Evolutionary conservation across 371 early-diverging fungal genomes (phyloP).

Genomic region (Mucor saturninus): DNA sequence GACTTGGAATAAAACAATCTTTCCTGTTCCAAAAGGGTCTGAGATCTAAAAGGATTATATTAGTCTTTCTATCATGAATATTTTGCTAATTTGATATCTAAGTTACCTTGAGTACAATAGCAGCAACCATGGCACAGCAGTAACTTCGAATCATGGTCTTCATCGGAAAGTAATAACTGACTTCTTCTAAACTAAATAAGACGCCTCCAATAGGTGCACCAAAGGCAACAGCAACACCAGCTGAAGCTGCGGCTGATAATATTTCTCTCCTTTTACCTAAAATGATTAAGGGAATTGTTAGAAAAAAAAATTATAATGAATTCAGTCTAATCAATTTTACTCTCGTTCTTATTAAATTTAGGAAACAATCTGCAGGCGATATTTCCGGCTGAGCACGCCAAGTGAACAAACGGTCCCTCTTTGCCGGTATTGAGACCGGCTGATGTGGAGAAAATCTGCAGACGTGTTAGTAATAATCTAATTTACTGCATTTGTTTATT

Average conservation of each 20-base stretch:
- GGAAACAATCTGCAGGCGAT: slow-evolving; percentile 78
- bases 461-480: neutral
- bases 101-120: slow-evolving; percentile 76
- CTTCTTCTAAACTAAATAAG: slow-evolving; percentile 86
- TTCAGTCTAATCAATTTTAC: slow-evolving; percentile 28
- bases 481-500: slow-evolving; percentile 29
- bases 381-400: slow-evolving; percentile 91
- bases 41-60: slow-evolving; percentile 51
- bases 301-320: no score
- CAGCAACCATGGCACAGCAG: slow-evolving; percentile 89
- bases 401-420: slow-evolving; percentile 96
- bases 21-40: slow-evolving; percentile 90
- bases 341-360: slow-evolving; percentile 86
- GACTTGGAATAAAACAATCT: slow-evolving; percentile 91
- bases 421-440: slow-evolving; percentile 89
- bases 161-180: slow-evolving; percentile 89
- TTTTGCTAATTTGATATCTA: slow-evolving; percentile 3
- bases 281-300: neutral
- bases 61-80: neutral
- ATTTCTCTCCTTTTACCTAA: slow-evolving; percentile 79
- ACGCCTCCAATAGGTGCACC: slow-evolving; percentile 96
- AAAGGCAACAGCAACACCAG: slow-evolving; percentile 93
- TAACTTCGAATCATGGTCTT: slow-evolving; percentile 92
- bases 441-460: slow-evolving; percentile 72
- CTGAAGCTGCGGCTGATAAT: slow-evolving; percentile 85